These are phyloP conservation scores for Boletus sp. DNA, from an alignment of 1,284 basidiomycete species.

Conservation along the genomic window DNA sequence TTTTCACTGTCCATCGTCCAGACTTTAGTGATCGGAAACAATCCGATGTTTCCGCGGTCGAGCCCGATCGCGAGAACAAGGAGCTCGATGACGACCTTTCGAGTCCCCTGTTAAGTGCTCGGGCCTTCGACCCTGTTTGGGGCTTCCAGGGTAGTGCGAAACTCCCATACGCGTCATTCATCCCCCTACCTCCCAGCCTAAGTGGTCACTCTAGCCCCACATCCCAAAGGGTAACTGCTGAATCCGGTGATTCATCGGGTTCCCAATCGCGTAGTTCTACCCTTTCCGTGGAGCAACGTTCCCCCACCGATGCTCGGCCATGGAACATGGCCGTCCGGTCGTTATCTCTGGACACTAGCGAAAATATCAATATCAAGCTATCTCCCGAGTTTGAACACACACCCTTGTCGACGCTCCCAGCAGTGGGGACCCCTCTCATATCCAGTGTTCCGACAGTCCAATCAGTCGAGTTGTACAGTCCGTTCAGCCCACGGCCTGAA, in stretches of 20 bases:
- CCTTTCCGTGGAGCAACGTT: conserved; percentile 31
- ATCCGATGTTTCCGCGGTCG: background rate
- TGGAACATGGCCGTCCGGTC: conserved; percentile 16
- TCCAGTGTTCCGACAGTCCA: conserved; percentile 14
- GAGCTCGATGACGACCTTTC: conserved; percentile 1
- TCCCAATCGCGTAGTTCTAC: conserved; percentile 34
- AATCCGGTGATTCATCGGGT: conserved; percentile 13
- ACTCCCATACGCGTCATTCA: conserved; percentile 28
- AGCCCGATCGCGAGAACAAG: conserved; percentile 5
- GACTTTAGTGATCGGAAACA: conserved; percentile 11
- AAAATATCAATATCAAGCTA: conserved; percentile 13
- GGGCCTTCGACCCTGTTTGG: conserved; percentile 26
- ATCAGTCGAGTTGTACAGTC: conserved; percentile 20
- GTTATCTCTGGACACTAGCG: conserved; percentile 8
- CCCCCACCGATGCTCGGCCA: conserved; percentile 20
- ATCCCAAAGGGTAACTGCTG: conserved; percentile 25
- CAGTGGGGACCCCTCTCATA: conserved; percentile 30
- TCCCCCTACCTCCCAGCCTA: conserved; percentile 31
- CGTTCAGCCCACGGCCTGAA: conserved; percentile 33
- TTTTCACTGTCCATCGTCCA: conserved; percentile 29
- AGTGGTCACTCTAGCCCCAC: conserved; percentile 31
- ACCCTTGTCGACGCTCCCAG: conserved; percentile 32
- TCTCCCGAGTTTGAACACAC: conserved; percentile 28
- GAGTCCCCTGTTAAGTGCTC: conserved; percentile 9
- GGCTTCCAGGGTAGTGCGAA: conserved; percentile 24